These are phyloP conservation scores for Corymbia maculata DNA, from an alignment of 345 rosid species.

Conservation along the genomic window DNA sequence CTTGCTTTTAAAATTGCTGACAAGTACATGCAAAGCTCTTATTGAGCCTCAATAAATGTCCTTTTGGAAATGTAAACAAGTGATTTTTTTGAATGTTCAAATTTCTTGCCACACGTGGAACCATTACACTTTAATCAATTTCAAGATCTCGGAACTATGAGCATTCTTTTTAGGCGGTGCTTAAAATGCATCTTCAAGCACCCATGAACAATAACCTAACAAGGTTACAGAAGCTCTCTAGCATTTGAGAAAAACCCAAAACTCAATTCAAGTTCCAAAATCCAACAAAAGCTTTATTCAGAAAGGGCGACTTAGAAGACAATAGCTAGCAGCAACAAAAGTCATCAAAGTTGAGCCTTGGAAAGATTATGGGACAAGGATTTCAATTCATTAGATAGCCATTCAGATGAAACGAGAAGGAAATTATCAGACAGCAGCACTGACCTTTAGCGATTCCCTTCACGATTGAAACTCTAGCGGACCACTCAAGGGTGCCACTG, in stretches of 20 bases:
- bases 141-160: neutral
- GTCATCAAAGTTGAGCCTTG: neutral
- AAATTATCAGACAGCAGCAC: neutral
- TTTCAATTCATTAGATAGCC: neutral
- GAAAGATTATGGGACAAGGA: neutral
- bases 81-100: neutral
- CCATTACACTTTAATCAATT: neutral
- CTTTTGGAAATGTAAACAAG: neutral
- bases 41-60: neutral
- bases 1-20: neutral
- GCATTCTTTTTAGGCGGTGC: neutral
- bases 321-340: neutral
- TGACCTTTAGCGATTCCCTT: slow-evolving; percentile 87
- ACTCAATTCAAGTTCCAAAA: neutral
- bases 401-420: neutral
- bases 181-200: neutral
- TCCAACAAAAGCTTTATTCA: neutral
- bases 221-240: neutral
- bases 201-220: neutral
- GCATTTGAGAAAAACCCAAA: neutral
- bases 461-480: slow-evolving; percentile 67
- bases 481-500: slow-evolving; percentile 70
- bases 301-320: neutral
- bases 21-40: neutral
- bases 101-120: neutral